Base-by-base conservation (phyloP, 139 green algal genomes). In the Picochlorum costavermella region DNA sequence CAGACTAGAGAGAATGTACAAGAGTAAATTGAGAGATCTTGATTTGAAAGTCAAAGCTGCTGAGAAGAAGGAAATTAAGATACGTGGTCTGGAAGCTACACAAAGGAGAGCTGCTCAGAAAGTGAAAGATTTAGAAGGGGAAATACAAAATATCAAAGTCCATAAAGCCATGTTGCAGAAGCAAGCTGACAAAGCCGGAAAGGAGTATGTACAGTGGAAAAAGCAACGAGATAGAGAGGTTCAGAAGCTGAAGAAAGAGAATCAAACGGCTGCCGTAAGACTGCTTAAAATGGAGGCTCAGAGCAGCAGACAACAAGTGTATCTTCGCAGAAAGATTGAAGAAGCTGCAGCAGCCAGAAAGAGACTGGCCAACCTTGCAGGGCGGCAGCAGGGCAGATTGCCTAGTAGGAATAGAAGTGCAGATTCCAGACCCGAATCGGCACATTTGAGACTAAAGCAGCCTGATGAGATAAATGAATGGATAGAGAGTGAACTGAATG, bases 311-410 rank as follows among this genome's bases (percentile, higher is more conserved):
- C 88, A 96, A 74, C 77, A 86, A 64, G 84, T 83, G 9, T 89
- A 97, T 63, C 70, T 97, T 51, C 82, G 90, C 55, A 80, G 90
- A 49, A 97, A 97, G 83, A 95, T 85, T 31, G 80, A 93, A 61
- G 90, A 97, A 53, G 88, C 85, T 6, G 90, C 85, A 31, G 83
- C 81, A 5, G 87, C 88, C 0, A 76, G 78, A 28, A 85, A 84
- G 68, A 77, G 83, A 50, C 73, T 91, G 6, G 78, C 89, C 57
- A 69, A 78, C 16, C 30, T 68, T 55, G 62, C 71, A 43, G 53
- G 58, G 3, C 50, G 58, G 56, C 17, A 6, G 5, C 17, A 23
- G 17, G n/a, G 56, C 56, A 62, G 17, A 23, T 25, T 28, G 5
- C 17, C n/a, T 20, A 23, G 46, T 20, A 51, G 17, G n/a, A 36